phyloP scores from a whole-genome alignment of 2,329 filamentous ascomycete species.

The Talaromyces sp. region DNA sequence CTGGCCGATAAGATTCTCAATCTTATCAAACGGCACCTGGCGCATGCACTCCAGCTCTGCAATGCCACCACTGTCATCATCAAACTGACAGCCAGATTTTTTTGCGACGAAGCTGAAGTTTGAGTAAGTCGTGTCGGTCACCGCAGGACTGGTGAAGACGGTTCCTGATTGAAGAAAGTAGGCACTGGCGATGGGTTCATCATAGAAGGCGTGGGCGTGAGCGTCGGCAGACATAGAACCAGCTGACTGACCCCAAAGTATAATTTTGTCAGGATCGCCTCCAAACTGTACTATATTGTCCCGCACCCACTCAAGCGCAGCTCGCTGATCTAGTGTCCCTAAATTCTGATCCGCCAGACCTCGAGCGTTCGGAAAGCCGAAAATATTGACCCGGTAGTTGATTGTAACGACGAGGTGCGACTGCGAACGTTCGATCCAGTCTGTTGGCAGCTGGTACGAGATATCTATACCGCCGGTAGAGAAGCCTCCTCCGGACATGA shows the following conservation, averaged over 20 bases:
- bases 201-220: conserved; percentile 15
- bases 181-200: conserved; percentile 21
- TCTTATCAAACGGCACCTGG: conserved; percentile 15
- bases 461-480: conserved; percentile 30
- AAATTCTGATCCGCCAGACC: background rate
- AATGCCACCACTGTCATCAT: conserved; percentile 7
- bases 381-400: conserved; percentile 3
- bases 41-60: conserved; percentile 18
- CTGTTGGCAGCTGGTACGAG: conserved; percentile 15
- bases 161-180: conserved; percentile 17
- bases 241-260: conserved; percentile 1
- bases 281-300: conserved; percentile 18
- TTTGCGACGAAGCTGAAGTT: conserved; percentile 25
- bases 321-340: background rate
- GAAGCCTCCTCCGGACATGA: conserved; percentile 9
- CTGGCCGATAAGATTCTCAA: conserved; percentile 17
- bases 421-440: conserved; percentile 1
- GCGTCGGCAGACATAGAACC: conserved; percentile 5
- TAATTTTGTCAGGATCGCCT: conserved; percentile 22
- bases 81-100: conserved; percentile 20
- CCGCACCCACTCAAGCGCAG: conserved; percentile 1
- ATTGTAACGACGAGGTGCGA: background rate
- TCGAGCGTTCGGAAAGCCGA: background rate
- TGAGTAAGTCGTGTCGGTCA: conserved; percentile 14
- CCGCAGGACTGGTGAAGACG: background rate